Percentiles rank a stretch among this genome's conserved stretches.
These are phyloP conservation scores for Phytophthora podocarpi DNA, from an alignment of 352 stramenopile genomes.

Conservation along the genomic window DNA sequence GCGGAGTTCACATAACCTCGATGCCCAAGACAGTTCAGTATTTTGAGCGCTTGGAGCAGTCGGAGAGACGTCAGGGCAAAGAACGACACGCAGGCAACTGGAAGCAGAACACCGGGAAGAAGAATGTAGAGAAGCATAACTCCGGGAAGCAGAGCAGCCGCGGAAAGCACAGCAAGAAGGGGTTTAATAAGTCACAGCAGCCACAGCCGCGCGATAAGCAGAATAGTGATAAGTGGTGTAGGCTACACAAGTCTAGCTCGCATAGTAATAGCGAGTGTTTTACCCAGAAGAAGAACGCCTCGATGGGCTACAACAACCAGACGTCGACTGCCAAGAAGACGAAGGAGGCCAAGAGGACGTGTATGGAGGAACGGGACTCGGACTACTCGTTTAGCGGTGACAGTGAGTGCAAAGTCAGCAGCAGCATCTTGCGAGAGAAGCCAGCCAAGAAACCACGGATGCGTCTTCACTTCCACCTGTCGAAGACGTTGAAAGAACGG, in stretches of 20 bases:
- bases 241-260: conserved; percentile 3
- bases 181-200: no score
- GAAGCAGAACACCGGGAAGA: no score
- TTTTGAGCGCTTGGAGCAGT: conserved; percentile 11
- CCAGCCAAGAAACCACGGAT: not conserved
- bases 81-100: no score
- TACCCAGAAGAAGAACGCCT: conserved; percentile 4
- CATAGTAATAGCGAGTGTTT: conserved; percentile 20
- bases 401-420: conserved; percentile 5
- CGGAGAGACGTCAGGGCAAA: not conserved
- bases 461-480: no score
- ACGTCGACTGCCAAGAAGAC: not conserved
- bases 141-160: not conserved
- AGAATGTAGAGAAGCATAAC: not conserved
- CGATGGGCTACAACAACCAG: no score
- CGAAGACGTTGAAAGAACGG: not conserved
- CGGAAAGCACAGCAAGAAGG: no score
- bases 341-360: not conserved
- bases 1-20: not conserved
- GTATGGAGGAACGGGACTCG: not conserved
- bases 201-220: no score
- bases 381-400: no score
- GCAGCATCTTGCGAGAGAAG: not conserved
- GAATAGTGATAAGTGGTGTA: conserved; percentile 8
- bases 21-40: not conserved